Evolutionary conservation across 495 filamentous ascomycete species (phyloP).

Genomic region (Aspergillus panamensis): DNA sequence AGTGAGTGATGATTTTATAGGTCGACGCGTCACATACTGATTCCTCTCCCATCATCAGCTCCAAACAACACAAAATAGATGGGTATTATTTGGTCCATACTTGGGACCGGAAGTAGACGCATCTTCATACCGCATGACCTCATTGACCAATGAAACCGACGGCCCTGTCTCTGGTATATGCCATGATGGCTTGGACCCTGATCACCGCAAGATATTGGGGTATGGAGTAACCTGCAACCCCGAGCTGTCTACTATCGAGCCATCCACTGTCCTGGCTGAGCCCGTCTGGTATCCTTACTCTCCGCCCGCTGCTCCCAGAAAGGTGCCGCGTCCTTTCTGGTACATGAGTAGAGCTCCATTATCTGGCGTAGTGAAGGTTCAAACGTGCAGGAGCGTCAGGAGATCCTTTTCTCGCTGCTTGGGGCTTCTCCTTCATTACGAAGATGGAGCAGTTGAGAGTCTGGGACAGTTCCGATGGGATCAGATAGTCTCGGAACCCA

Average conservation of each 20-base stretch:
- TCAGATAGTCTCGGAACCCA: not conserved
- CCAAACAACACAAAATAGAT: not conserved
- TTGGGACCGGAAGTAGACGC: not conserved
- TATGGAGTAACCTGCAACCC: not conserved
- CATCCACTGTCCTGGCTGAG: not conserved
- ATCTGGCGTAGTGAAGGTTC: not conserved
- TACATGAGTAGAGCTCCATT: conserved; percentile 1
- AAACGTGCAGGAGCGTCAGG: not conserved
- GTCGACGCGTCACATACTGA: not conserved
- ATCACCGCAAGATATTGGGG: not conserved
- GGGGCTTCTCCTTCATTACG: not conserved
- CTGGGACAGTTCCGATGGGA: conserved; percentile 1
- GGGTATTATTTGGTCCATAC: not conserved
- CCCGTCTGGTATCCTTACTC: not conserved
- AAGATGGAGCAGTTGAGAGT: not conserved
- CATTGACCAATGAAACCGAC: not conserved
- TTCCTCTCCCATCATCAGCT: not conserved
- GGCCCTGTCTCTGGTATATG: not conserved
- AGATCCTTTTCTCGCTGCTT: not conserved
- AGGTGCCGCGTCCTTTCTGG: not conserved
- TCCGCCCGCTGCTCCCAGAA: not conserved
- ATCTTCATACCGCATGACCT: not conserved
- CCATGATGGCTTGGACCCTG: not conserved
- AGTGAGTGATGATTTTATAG: not conserved
- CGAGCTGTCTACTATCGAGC: not conserved